These are phyloP conservation scores for Amaranthus tricolor DNA, from an alignment of 179 eudicot genomes.

Conservation along the genomic window DNA sequence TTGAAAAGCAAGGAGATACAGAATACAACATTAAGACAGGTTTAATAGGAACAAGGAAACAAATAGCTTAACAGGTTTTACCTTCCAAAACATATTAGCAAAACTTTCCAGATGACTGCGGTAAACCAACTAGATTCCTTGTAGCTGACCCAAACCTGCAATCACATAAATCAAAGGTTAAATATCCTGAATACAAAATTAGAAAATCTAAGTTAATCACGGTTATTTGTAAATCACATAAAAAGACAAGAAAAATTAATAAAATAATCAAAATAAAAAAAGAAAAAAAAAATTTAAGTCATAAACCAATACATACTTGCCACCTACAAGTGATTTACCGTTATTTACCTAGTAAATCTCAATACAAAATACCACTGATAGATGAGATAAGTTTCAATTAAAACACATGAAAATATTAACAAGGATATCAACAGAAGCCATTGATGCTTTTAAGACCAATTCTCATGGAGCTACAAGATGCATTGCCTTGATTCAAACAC, in stretches of 20 bases:
- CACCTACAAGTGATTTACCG: too few relatives aligned
- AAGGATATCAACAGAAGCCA: background rate
- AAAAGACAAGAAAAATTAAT: too few relatives aligned
- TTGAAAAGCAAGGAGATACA: too few relatives aligned
- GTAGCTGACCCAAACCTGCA: conserved; percentile 81
- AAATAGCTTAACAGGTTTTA: conserved; percentile 17
- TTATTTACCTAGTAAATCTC: too few relatives aligned
- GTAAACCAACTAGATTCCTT: conserved; percentile 69
- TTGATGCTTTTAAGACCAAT: background rate
- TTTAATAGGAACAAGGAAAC: background rate
- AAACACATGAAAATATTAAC: background rate
- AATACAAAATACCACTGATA: background rate
- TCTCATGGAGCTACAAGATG: background rate
- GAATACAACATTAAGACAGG: too few relatives aligned
- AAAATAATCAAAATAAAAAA: too few relatives aligned
- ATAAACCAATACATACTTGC: too few relatives aligned
- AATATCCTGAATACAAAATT: background rate
- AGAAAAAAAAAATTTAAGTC: too few relatives aligned
- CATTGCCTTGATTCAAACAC: background rate
- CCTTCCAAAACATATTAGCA: conserved; percentile 74
- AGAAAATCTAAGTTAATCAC: too few relatives aligned
- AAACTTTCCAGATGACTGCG: conserved; percentile 55
- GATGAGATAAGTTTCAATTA: background rate
- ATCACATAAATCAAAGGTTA: conserved; percentile 15
- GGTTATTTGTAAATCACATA: too few relatives aligned